phyloP scores from a whole-genome alignment of 352 stramenopile species.

The Pythium dissotocum region DNA sequence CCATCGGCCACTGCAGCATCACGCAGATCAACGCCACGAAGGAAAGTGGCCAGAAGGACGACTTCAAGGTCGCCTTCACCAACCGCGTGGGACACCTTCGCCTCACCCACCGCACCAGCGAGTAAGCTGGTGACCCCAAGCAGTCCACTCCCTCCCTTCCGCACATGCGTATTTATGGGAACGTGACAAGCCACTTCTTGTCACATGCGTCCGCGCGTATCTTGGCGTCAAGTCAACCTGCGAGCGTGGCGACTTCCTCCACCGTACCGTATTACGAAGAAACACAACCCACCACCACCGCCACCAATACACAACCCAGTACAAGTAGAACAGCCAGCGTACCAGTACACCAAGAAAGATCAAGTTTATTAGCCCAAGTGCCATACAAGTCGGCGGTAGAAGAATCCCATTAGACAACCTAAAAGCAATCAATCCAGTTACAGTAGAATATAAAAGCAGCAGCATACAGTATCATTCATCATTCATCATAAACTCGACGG shows the following conservation, averaged over 20 bases:
- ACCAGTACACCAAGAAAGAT: constrained; percentile 5
- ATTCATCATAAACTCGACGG: too few species aligned
- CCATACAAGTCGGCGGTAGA: not conserved
- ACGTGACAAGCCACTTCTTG: not conserved
- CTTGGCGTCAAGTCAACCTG: constrained; percentile 2
- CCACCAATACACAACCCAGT: not conserved
- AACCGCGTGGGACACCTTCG: constrained; percentile 73
- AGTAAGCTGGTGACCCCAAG: constrained; percentile 35
- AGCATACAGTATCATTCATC: too few species aligned
- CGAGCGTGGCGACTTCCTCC: not conserved
- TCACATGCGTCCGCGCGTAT: not conserved
- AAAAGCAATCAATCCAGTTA: not conserved
- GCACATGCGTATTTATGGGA: constrained; percentile 25
- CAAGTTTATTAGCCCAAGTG: constrained; percentile 4
- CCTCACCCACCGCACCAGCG: constrained; percentile 72
- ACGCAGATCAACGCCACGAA: constrained; percentile 64
- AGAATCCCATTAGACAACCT: constrained; percentile 1
- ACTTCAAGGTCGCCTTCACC: constrained; percentile 49
- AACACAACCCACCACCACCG: not conserved
- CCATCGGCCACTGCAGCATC: constrained; percentile 74
- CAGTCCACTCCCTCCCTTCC: not conserved
- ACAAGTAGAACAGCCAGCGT: constrained; percentile 9
- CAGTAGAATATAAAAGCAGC: not conserved
- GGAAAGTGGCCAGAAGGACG: constrained; percentile 33
- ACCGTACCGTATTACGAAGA: not conserved